Evolutionary conservation across 2,329 filamentous ascomycete genomes (phyloP), one percentile per base, ranked within the genome.

Genomic region (Aspergillus sergii): DNA sequence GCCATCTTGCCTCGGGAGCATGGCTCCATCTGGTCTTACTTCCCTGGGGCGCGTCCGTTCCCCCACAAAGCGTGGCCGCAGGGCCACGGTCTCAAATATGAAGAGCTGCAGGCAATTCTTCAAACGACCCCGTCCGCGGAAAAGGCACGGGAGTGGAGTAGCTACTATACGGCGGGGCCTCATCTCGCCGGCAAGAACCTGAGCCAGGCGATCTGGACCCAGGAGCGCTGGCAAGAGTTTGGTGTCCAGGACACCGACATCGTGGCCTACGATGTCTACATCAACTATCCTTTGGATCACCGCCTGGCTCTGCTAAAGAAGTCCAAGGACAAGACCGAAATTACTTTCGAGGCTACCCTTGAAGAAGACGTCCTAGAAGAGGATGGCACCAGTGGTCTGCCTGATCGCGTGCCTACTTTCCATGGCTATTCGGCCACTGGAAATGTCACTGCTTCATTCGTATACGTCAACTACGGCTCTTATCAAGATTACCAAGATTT

Each of bases 391-490:
- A 93, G 89, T 21, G 85, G 88, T 26, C 81, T 93, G 53, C 79
- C 85, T 11, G 86, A 93, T 71, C 84, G 92, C 34, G 85, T 98
- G 28, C 93, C 94, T 1, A 94, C 91, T 0, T 98, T 98, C 81
- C 94, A 98, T 74, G 95, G 94, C 59, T 98, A 97, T 78, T 96
- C 93, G 4, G 93, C 93, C 5, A 94, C 85, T 64, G 94, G 94
- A 32, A 96, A 98, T 76, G 94, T 96, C 55, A 97, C 94, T 0
- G 93, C 88, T 3, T 86, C 88, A 16, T 95, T 92, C 68, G 91
- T 97, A 36, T 98, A 90, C 73, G 93, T 92, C 75, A 97, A 97
- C 78, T 96, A 95, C 72, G 94, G 94, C 58, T 95, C 91, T 0
- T 96, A 89, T 73, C 81, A 85, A 67, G 94, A 98, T 75, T 98